A percentile compares a stretch with the other conserved stretches of the same genome.
phyloP scores from a whole-genome alignment of 148 eudicot genomes.

The Nepenthes mirabilis region DNA sequence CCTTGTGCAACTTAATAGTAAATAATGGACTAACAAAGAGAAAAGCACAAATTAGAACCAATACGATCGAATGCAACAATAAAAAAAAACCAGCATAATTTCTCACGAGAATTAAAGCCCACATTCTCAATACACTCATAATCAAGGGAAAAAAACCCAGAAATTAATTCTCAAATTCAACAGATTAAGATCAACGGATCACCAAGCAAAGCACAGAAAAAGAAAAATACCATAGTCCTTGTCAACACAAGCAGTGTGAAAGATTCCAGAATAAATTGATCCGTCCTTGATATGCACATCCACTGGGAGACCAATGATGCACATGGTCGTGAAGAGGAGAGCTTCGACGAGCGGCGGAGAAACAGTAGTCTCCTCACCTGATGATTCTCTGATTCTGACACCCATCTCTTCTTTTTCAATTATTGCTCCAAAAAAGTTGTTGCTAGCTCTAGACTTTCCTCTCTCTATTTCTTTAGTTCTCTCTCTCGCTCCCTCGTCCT shows the following conservation, averaged over 20 bases:
- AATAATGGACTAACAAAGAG: background rate
- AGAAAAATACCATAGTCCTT: constrained; percentile 42
- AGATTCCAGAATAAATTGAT: constrained; percentile 70
- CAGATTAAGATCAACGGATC: background rate
- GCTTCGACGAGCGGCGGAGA: constrained; percentile 29
- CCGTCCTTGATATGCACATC: constrained; percentile 76
- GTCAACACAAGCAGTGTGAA: constrained; percentile 55
- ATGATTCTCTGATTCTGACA: constrained; percentile 5
- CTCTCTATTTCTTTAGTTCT: too few relatives aligned
- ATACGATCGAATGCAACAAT: constrained; percentile 15
- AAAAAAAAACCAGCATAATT: constrained; percentile 2
- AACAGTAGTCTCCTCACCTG: background rate
- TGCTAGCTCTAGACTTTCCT: too few relatives aligned
- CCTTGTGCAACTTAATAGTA: background rate
- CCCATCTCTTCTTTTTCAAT: constrained; percentile 6
- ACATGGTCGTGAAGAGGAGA: constrained; percentile 59
- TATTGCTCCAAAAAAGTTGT: background rate
- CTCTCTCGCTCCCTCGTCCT: too few relatives aligned
- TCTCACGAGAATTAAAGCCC: constrained; percentile 14
- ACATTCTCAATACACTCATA: constrained; percentile 1
- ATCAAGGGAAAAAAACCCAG: constrained; percentile 2
- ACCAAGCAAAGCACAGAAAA: background rate
- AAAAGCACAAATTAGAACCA: constrained; percentile 16
- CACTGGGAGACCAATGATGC: constrained; percentile 71
- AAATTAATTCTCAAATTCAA: constrained; percentile 2